Percentiles rank a stretch among this genome's conserved stretches.
Evolutionary conservation across 2,329 filamentous ascomycete genomes (phyloP).

Genomic region (Colletotrichum chlorophyti): DNA sequence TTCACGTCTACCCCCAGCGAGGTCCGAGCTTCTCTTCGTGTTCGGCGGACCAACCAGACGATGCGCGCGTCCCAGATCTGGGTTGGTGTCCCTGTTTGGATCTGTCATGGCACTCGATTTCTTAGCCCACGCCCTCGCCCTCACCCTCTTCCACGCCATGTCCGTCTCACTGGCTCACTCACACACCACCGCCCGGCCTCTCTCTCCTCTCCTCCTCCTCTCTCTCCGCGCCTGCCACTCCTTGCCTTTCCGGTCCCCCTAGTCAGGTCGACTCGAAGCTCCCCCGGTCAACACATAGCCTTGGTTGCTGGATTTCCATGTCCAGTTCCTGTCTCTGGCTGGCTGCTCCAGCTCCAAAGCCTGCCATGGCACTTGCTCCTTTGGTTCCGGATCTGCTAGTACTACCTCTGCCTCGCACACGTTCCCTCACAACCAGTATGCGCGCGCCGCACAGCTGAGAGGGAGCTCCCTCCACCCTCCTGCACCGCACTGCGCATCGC

Average conservation of each 20-base stretch:
- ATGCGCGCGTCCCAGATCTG: not conserved
- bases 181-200: not conserved
- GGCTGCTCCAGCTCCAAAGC: conserved; percentile 15
- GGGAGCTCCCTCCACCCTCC: conserved; percentile 20
- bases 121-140: conserved; percentile 12
- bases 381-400: conserved; percentile 3
- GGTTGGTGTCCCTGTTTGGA: conserved; percentile 26
- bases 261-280: conserved; percentile 25
- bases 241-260: not conserved
- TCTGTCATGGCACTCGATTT: conserved; percentile 18
- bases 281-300: conserved; percentile 23
- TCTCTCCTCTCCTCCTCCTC: not conserved
- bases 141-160: not conserved
- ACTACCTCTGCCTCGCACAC: conserved; percentile 14
- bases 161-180: not conserved
- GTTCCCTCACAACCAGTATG: conserved; percentile 24
- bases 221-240: too few species aligned
- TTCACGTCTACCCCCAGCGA: not conserved
- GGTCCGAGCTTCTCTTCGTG: conserved; percentile 26
- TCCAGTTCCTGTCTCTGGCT: conserved; percentile 4
- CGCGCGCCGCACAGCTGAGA: conserved; percentile 18
- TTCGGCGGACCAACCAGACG: conserved; percentile 25
- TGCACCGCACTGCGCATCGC: conserved; percentile 7
- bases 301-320: conserved; percentile 4
- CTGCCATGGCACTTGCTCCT: conserved; percentile 8